These are phyloP conservation scores for Priceomyces carsonii DNA, from an alignment of 805 yeast species.

Conservation along the genomic window DNA sequence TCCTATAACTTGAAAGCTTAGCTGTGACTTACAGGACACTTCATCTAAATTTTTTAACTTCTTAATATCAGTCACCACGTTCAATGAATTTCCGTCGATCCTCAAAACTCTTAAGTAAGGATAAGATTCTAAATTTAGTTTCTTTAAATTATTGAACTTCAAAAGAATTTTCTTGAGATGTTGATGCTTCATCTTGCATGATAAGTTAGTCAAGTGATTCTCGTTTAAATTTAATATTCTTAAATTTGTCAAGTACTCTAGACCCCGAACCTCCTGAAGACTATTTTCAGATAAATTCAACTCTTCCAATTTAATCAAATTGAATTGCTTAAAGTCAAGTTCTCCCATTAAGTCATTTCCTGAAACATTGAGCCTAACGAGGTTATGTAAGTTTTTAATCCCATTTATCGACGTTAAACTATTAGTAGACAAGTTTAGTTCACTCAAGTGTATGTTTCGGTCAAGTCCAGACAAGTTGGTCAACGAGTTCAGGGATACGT, in stretches of 20 bases:
- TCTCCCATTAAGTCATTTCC: conserved; percentile 40
- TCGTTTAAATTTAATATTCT: conserved; percentile 43
- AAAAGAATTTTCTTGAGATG: conserved; percentile 39
- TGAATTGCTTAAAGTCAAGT: conserved; percentile 34
- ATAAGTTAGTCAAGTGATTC: conserved; percentile 31
- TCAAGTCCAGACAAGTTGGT: conserved; percentile 36
- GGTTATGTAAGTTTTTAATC: conserved; percentile 36
- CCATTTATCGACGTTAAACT: conserved; percentile 35
- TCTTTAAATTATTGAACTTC: conserved; percentile 35
- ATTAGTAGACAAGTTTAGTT: conserved; percentile 40
- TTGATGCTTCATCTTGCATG: conserved; percentile 21
- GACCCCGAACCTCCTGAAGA: conserved; percentile 30
- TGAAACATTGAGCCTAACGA: conserved; percentile 41
- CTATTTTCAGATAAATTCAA: conserved; percentile 44
- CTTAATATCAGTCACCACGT: conserved; percentile 22
- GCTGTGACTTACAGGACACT: conserved; percentile 42
- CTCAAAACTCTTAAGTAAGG: conserved; percentile 45
- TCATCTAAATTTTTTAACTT: conserved; percentile 39
- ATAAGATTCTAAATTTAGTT: conserved; percentile 30
- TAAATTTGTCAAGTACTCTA: conserved; percentile 37
- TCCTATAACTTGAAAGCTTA: conserved; percentile 16
- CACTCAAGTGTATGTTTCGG: conserved; percentile 42
- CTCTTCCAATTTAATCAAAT: conserved; percentile 43
- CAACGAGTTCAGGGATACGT: conserved; percentile 40
- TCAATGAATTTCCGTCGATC: conserved; percentile 45